Base-by-base conservation (phyloP, 2,329 filamentous ascomycete species). In the Epichloe glyceriae region DNA sequence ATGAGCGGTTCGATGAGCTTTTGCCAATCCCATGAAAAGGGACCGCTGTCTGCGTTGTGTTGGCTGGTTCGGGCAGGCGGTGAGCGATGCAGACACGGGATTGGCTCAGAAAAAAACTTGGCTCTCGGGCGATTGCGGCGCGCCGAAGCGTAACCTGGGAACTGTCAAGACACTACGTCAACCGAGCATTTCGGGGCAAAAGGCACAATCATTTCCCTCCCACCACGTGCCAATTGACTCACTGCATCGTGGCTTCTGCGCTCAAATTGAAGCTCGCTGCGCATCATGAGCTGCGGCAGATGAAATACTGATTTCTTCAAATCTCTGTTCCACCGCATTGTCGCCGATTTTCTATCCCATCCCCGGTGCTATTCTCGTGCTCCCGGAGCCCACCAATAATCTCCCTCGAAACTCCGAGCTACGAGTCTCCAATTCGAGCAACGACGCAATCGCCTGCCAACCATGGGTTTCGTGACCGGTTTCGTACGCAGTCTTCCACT, bases 391-490 rank as follows among this genome's bases (percentile, higher is more conserved):
- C 33, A 30, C 33, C 49, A 33, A 30, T 37, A 58, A 60, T 63
- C 61, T 63, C 62, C 59, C 60, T 60, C 60, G 64, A 53, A 64
- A 52, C 54, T 34, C 35, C 46, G 26, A 44, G 50, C 46, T 37
- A 35, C 33, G 10, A 20, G 17, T 19, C 10, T 19, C 20, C 17
- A 26, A 22, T 48, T 42, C 38, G 35, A 52, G 45, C 43, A 48
- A 42, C 43, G 30, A 43, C 7, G 19, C 19, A 42, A 12, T 20
- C 12, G 19, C 11, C 10, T 37, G 35, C 22, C 46, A 20, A 69
- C 52, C 58, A 88, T 88, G 85, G 83, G 85, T 62, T 87, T 88
- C 73, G 76, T 79, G 57, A 75, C 80, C 41, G 85, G 86, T 59
- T 86, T 89, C 65, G 86, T 89, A 75, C 7, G 47, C 39, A 49